A percentile compares a stretch with the other conserved stretches of the same genome.
These are phyloP conservation scores for Leccinellum albellum DNA, from an alignment of 768 basidiomycete species.

Conservation along the genomic window DNA sequence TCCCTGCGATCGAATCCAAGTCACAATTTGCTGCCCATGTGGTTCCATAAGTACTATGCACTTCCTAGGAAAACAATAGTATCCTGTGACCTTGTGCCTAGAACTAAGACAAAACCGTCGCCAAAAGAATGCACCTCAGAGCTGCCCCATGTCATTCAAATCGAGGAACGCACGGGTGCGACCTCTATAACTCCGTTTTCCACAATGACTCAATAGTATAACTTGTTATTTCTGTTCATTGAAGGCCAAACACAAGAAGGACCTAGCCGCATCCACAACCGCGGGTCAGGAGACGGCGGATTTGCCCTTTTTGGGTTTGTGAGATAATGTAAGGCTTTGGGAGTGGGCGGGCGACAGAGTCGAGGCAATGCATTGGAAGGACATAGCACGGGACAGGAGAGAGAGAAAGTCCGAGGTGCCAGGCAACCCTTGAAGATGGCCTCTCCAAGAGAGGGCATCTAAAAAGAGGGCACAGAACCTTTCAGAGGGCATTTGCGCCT, in stretches of 20 bases:
- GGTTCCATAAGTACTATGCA: not conserved
- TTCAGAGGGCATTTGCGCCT: not conserved
- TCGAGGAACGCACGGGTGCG: conserved; percentile 9
- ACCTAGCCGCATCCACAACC: not conserved
- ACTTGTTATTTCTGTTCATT: conserved; percentile 6
- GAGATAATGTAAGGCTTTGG: not conserved
- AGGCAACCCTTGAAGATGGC: not conserved
- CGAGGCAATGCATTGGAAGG: conserved; percentile 2
- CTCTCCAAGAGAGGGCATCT: not conserved
- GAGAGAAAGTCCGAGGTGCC: not conserved
- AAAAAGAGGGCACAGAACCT: not conserved
- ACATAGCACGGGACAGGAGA: not conserved
- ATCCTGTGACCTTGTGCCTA: conserved; percentile 5
- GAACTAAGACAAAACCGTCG: not conserved
- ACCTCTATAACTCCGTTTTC: conserved; percentile 11
- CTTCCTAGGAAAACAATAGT: no score
- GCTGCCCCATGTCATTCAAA: not conserved
- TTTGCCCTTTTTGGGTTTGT: conserved; percentile 5
- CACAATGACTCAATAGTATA: not conserved
- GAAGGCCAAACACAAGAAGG: conserved; percentile 12
- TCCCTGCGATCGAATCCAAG: not conserved
- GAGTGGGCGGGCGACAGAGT: not conserved
- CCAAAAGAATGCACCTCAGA: conserved; percentile 8
- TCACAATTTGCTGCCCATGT: not conserved
- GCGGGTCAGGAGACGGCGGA: conserved; percentile 8